These are phyloP conservation scores for Lecanicillium sp. DNA, from an alignment of 2,329 filamentous ascomycete genomes.

Conservation along the genomic window DNA sequence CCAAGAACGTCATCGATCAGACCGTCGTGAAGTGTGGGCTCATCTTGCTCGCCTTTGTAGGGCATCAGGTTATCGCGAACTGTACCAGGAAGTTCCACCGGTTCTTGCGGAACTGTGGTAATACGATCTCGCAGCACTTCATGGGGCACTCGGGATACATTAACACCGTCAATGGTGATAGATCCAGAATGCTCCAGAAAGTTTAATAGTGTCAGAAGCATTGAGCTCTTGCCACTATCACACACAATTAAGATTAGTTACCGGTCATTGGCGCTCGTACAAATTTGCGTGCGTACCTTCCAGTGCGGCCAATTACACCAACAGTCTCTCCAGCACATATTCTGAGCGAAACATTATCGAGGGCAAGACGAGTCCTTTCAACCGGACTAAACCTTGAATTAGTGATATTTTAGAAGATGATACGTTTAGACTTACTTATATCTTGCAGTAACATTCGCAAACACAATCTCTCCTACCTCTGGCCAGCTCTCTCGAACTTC, in stretches of 20 bases:
- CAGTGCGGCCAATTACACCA: background rate
- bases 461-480: background rate
- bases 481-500: too few species aligned
- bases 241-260: background rate
- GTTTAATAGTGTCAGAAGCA: background rate
- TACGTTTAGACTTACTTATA: background rate
- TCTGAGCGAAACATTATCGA: background rate
- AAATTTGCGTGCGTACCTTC: background rate
- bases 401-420: too few species aligned
- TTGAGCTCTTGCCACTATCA: background rate
- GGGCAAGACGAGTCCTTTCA: background rate
- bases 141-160: conserved; percentile 3
- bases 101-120: conserved; percentile 9
- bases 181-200: background rate
- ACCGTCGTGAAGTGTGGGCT: too few species aligned
- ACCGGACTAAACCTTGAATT: too few species aligned
- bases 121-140: conserved; percentile 7
- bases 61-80: background rate
- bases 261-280: too few species aligned
- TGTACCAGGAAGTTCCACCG: conserved; percentile 1
- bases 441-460: too few species aligned
- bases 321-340: background rate
- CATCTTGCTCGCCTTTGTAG: background rate
- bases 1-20: conserved; percentile 21
- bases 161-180: conserved; percentile 6